Evolutionary conservation across 768 basidiomycete species (phyloP), one percentile per base, ranked within the genome.

Genomic region (Lactarius hengduanensis): DNA sequence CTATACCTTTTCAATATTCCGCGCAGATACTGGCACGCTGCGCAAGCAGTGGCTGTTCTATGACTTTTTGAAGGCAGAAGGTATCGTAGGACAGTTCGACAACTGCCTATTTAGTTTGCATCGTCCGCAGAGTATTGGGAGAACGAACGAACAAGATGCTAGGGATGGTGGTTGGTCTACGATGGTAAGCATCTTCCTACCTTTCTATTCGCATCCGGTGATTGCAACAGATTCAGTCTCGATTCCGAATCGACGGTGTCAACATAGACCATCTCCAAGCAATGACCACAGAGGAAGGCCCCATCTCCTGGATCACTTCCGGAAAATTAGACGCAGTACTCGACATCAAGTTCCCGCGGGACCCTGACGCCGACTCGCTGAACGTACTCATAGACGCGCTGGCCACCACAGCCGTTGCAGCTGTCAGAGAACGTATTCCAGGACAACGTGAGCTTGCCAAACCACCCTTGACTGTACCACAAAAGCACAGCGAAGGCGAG

Each of bases 31-130:
- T 41, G 83, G 84, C 15, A 83, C 81, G 34, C 85, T 98, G 70
- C 82, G 97, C 63, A 98, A 97, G 76, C 88, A 91, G 72, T 98
- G 94, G 94, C 71, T 96, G 43, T 97, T 97, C 76, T 96, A 96
- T 76, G 97, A 99, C 76, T 88, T 98, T 69, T 78, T 98, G 66
- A 75, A 74, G 58, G 96, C 97, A 0, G 96, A 98, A 74, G 92
- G 91, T 69, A 90, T 98, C 50, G 96, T 97, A 10, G 97, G 97
- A 4, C 97, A 99, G 75, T 92, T 94, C 69, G 97, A 99, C 75
- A 98, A 98, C 74, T 99, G 97, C 72, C 74, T 99, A 22, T 97
- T 97, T 79, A 98, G 96, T 74, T 74, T 99, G 69, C 97, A 98
- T 73, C 91, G 88, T 73, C 96, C 96, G 7, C 96, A 98, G 78